A percentile compares a stretch with the other conserved stretches of the same genome.
These are phyloP conservation scores for Penicillium sp. DNA, from an alignment of 2,329 filamentous ascomycete genomes.

Conservation along the genomic window DNA sequence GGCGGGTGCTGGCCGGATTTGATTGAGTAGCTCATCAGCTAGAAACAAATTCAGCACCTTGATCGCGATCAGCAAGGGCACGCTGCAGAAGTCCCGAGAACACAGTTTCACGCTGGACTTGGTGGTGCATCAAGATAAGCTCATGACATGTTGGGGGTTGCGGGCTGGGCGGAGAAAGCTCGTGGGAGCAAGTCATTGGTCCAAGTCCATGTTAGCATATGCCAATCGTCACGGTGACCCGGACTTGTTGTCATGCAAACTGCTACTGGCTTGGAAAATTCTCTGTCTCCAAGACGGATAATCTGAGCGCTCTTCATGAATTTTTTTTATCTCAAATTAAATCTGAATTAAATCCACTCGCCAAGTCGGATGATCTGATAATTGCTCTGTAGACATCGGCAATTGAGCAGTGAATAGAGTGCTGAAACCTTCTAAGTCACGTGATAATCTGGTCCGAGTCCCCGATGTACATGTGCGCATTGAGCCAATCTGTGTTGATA, in stretches of 20 bases:
- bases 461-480: slow-evolving; percentile 6
- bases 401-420: no score
- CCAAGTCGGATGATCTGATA: no score
- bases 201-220: slow-evolving; percentile 4
- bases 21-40: slow-evolving; percentile 5
- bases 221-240: no score
- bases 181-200: slow-evolving; percentile 20
- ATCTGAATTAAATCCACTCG: no score
- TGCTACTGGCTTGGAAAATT: no score
- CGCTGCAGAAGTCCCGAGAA: slow-evolving; percentile 3
- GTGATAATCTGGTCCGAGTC: background rate
- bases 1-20: no score
- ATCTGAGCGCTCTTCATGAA: background rate
- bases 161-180: slow-evolving; percentile 27
- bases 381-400: no score
- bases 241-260: no score
- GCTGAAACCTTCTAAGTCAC: background rate
- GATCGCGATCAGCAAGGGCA: slow-evolving; percentile 1
- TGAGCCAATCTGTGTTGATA: slow-evolving; percentile 17
- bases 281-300: background rate
- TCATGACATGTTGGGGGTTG: slow-evolving; percentile 25
- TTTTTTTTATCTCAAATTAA: background rate
- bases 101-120: slow-evolving; percentile 11
- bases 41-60: slow-evolving; percentile 2
- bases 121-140: slow-evolving; percentile 17